Percentiles rank a stretch among this genome's conserved stretches.
Evolutionary conservation across 2,329 filamentous ascomycete genomes (phyloP).

Genomic region (Mycosphaerelloides madeirae): DNA sequence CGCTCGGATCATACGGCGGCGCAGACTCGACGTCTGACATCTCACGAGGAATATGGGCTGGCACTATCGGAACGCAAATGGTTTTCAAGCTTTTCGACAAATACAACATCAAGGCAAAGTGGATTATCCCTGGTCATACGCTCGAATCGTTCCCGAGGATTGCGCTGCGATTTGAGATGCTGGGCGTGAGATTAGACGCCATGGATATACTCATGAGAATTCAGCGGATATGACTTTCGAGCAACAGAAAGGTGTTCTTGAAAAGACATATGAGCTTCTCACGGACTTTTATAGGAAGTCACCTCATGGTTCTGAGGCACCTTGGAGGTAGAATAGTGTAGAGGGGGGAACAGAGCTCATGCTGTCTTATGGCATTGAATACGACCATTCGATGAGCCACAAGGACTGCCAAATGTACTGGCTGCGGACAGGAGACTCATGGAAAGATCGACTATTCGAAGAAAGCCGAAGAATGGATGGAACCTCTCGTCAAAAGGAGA

Average conservation of each 20-base stretch:
- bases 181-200: slow-evolving; percentile 61
- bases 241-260: slow-evolving; percentile 67
- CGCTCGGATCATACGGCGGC: slow-evolving; percentile 69
- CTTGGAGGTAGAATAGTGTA: slow-evolving; percentile 67
- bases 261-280: slow-evolving; percentile 65
- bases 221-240: slow-evolving; percentile 65
- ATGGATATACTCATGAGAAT: slow-evolving; percentile 70
- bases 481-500: slow-evolving; percentile 55
- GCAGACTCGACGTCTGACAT: slow-evolving; percentile 68
- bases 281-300: slow-evolving; percentile 66
- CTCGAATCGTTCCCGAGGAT: slow-evolving; percentile 61
- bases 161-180: slow-evolving; percentile 56
- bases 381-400: slow-evolving; percentile 63
- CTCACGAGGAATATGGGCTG: slow-evolving; percentile 62
- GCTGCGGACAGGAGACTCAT: slow-evolving; percentile 57
- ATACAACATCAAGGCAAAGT: slow-evolving; percentile 63
- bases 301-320: slow-evolving; percentile 64
- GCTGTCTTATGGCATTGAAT: slow-evolving; percentile 62
- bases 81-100: slow-evolving; percentile 66
- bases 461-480: slow-evolving; percentile 60
- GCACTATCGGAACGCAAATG: slow-evolving; percentile 59
- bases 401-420: slow-evolving; percentile 60
- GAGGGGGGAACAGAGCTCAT: slow-evolving; percentile 62
- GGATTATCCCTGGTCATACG: slow-evolving; percentile 59
- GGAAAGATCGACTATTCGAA: slow-evolving; percentile 65